A percentile compares a stretch with the other conserved stretches of the same genome.
These are phyloP conservation scores for Aspergillus alliaceus DNA, from an alignment of 2,329 filamentous ascomycete species.

Conservation along the genomic window DNA sequence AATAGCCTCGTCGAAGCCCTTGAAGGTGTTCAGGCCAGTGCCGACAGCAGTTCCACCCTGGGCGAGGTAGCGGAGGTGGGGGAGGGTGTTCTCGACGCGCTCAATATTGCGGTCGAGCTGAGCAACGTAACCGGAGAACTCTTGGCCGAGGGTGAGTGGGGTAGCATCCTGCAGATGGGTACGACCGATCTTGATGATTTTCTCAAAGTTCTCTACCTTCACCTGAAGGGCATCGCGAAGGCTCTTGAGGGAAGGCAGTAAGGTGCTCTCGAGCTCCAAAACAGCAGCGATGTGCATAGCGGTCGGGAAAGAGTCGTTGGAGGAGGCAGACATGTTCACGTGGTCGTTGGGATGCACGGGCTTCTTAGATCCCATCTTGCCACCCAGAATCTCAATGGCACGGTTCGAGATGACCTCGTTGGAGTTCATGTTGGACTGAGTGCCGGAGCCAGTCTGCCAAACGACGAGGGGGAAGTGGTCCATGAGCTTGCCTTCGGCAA, in stretches of 20 bases:
- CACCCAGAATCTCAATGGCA: conserved; percentile 95
- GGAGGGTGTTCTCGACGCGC: conserved; percentile 78
- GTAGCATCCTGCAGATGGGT: conserved; percentile 98
- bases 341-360: conserved; percentile 99
- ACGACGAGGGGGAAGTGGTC: conserved; percentile 98
- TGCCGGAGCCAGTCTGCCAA: conserved; percentile 98
- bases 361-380: conserved; percentile 93
- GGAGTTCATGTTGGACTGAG: conserved; percentile 99
- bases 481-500: conserved; percentile 87
- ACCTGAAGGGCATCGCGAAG: conserved; percentile 80
- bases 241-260: conserved; percentile 79
- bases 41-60: conserved; percentile 97
- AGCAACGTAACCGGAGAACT: conserved; percentile 95
- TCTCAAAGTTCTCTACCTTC: conserved; percentile 86
- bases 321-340: conserved; percentile 98
- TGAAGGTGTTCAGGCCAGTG: conserved; percentile 95
- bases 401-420: conserved; percentile 99
- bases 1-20: conserved; percentile 91
- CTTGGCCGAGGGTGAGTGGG: conserved; percentile 89
- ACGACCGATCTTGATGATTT: conserved; percentile 98
- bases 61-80: conserved; percentile 81
- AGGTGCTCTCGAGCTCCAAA: conserved; percentile 81
- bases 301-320: conserved; percentile 98
- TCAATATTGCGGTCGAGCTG: conserved; percentile 90
- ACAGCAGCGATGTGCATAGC: conserved; percentile 99